Conservation (phyloP, 371 early-diverging fungal species). For the Paraphysoderma sedebokerense region DNA sequence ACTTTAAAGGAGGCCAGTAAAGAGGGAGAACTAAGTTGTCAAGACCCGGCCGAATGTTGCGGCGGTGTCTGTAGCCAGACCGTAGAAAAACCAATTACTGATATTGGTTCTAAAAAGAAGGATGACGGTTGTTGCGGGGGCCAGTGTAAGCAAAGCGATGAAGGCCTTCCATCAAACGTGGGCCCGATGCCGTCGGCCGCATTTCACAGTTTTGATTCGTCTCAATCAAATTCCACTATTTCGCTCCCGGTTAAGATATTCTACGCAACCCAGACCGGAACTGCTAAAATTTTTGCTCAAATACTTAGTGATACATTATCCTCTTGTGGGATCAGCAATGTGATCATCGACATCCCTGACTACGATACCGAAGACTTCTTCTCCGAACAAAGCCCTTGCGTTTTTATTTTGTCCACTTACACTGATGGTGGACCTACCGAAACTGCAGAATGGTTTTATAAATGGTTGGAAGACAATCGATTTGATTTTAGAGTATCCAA, state of each 20-base stretch:
- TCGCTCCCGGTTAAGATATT: slow-evolving; percentile 26
- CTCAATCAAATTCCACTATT: too few species aligned
- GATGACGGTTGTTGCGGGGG: too few species aligned
- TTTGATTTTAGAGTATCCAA: slow-evolving; percentile 51
- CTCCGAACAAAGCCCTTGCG: slow-evolving; percentile 32
- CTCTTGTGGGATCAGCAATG: background rate
- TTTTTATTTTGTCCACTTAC: slow-evolving; percentile 51
- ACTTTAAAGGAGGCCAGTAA: too few species aligned
- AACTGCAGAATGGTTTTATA: slow-evolving; percentile 49
- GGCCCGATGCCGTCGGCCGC: too few species aligned
- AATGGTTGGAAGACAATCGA: slow-evolving; percentile 46
- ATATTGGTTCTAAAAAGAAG: too few species aligned
- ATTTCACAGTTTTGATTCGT: too few species aligned
- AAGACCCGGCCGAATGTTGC: too few species aligned
- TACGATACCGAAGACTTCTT: slow-evolving; percentile 53
- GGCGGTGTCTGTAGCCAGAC: too few species aligned
- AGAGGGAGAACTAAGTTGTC: too few species aligned
- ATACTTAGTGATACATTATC: slow-evolving; percentile 14
- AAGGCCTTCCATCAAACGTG: too few species aligned
- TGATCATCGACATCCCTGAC: slow-evolving; percentile 38
- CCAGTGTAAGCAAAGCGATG: too few species aligned
- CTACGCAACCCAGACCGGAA: slow-evolving; percentile 26
- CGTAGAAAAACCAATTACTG: too few species aligned
- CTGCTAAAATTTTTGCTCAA: slow-evolving; percentile 22
- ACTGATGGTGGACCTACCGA: slow-evolving; percentile 55